Evolutionary conservation across 1,139 yeast species (phyloP).

Genomic region (Saccharomyces hybrid): DNA sequence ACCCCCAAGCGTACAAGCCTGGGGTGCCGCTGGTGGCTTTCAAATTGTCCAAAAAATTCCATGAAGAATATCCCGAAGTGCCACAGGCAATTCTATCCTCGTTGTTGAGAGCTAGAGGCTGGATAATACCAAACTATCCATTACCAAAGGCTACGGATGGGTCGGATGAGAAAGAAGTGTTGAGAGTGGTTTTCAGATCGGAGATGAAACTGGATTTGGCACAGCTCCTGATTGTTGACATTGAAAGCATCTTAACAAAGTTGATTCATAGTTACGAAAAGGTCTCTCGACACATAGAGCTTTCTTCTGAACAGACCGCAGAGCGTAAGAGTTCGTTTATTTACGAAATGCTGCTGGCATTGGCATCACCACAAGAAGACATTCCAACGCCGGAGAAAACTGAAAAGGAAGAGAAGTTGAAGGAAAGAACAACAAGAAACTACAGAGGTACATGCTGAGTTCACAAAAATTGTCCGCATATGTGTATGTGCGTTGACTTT

Average conservation of each 20-base stretch:
- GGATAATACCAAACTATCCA: slow-evolving; percentile 85
- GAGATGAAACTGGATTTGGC: slow-evolving; percentile 65
- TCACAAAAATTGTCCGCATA: not conserved
- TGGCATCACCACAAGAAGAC: slow-evolving; percentile 22
- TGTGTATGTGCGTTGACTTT: not conserved
- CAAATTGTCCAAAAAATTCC: slow-evolving; percentile 55
- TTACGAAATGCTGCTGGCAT: slow-evolving; percentile 19
- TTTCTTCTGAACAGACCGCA: not conserved
- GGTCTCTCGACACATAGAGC: slow-evolving; percentile 1
- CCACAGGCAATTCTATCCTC: slow-evolving; percentile 78
- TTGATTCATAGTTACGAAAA: slow-evolving; percentile 38
- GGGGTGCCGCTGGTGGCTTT: slow-evolving; percentile 91
- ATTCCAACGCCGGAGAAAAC: slow-evolving; percentile 1
- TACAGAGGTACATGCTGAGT: slow-evolving; percentile 6
- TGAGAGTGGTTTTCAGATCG: slow-evolving; percentile 78
- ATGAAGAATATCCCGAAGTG: slow-evolving; percentile 59
- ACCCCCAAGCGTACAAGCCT: slow-evolving; percentile 41
- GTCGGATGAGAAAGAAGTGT: slow-evolving; percentile 46
- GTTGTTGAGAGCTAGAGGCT: slow-evolving; percentile 71
- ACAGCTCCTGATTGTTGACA: slow-evolving; percentile 63
- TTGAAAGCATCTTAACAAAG: slow-evolving; percentile 48
- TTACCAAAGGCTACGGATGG: slow-evolving; percentile 52
- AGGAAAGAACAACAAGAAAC: slow-evolving; percentile 4
- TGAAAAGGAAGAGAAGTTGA: slow-evolving; percentile 1
- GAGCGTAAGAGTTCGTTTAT: slow-evolving; percentile 8